A percentile compares a stretch with the other conserved stretches of the same genome.
These are phyloP conservation scores for Termitomyces sp. DNA, from an alignment of 768 basidiomycete genomes.

Conservation along the genomic window DNA sequence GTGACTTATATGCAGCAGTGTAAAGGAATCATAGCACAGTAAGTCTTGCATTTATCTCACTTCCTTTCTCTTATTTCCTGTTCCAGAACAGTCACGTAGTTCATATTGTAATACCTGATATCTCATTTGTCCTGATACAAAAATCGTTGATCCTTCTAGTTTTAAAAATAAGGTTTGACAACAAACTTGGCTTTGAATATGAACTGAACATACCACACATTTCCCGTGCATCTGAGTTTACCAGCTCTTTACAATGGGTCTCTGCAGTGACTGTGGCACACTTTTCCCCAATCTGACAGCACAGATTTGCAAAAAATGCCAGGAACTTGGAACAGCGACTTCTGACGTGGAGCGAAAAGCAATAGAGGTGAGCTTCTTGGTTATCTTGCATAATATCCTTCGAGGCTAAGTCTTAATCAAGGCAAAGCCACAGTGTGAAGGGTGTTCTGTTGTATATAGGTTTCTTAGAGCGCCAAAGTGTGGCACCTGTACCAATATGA, in stretches of 20 bases:
- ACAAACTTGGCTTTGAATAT: neutral
- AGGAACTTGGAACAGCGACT: neutral
- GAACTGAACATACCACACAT: neutral
- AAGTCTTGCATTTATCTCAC: too few species aligned
- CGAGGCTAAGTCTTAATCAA: neutral
- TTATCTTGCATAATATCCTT: neutral
- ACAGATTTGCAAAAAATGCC: neutral
- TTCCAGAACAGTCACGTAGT: too few species aligned
- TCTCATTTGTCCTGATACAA: neutral
- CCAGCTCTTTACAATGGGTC: neutral
- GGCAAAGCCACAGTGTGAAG: slow-evolving; percentile 1
- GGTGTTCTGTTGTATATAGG: neutral
- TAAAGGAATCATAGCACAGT: too few species aligned
- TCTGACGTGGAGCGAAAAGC: neutral
- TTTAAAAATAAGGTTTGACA: neutral
- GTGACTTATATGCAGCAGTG: too few species aligned
- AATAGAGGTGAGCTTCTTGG: neutral
- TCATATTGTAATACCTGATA: too few species aligned
- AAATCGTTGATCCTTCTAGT: neutral
- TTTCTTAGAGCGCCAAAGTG: neutral
- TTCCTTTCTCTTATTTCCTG: too few species aligned
- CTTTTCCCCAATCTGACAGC: neutral
- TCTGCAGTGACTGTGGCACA: neutral
- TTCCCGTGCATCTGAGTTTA: neutral
- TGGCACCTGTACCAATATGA: neutral